phyloP scores from a whole-genome alignment of 2,329 filamentous ascomycete genomes.

The Phaeosphaeriaceae sp. region DNA sequence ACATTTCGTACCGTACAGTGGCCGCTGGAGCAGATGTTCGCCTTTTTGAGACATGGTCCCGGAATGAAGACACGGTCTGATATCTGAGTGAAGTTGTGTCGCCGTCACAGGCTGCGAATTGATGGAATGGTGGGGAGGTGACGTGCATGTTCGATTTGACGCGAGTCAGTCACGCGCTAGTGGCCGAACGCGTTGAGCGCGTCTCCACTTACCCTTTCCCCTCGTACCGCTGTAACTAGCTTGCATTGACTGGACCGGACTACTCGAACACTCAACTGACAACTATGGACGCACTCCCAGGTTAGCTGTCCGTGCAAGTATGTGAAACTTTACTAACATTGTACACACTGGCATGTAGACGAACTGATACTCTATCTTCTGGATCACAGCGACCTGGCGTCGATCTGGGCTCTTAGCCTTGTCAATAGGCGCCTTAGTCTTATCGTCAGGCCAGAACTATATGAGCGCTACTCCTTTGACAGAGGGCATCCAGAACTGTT shows the following conservation, averaged over 20 bases:
- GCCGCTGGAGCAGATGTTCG: slow-evolving; percentile 44
- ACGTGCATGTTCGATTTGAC: slow-evolving; percentile 3
- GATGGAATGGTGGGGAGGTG: slow-evolving; percentile 10
- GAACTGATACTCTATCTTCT: slow-evolving; percentile 8
- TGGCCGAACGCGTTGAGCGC: neutral
- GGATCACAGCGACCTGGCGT: neutral
- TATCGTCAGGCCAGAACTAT: slow-evolving; percentile 5
- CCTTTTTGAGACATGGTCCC: slow-evolving; percentile 38
- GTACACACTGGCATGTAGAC: neutral
- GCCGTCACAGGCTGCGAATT: slow-evolving; percentile 1
- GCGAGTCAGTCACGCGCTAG: slow-evolving; percentile 6
- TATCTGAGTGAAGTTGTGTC: neutral
- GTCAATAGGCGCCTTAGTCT: slow-evolving; percentile 6
- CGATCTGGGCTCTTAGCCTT: neutral
- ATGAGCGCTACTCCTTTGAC: neutral
- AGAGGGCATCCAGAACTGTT: slow-evolving; percentile 2
- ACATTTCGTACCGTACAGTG: slow-evolving; percentile 45
- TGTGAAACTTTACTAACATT: no score
- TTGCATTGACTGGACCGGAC: no score
- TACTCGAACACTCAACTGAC: neutral
- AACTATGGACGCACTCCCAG: neutral
- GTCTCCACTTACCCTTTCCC: neutral
- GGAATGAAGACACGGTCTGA: neutral
- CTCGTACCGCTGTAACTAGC: no score
- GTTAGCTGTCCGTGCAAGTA: no score